Evolutionary conservation across 306 rosid genomes (phyloP), one percentile per base, ranked within the genome.

Genomic region (Begonia loranthoides): DNA sequence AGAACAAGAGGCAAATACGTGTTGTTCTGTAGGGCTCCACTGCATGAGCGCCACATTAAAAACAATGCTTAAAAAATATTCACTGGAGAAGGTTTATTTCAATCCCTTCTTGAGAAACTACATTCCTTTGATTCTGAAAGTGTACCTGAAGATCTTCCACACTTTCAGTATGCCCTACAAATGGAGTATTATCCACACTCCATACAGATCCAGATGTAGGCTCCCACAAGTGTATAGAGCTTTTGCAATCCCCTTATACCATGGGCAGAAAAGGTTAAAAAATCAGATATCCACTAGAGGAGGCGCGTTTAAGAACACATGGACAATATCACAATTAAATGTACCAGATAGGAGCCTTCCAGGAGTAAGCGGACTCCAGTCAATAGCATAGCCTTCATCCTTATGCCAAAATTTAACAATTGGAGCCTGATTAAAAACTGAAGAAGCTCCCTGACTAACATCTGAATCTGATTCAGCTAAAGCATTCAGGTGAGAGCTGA

Each of bases 131-230:
- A 43, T 49, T 45, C 45, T 17, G 62, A 40, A 38, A 43, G 55
- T 65, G 46, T 72, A 90, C 95, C 61, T 90, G 99, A 58, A 90
- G 64, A 82, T 90, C 99, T 75, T 90, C 99, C 9, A 90, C 86
- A 54, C 99, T 90, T 49, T 73, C 82, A 34, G 77, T 49, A 66
- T 90, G 95, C 28, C 94, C 99, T 50, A 58, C 19, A 67, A 77
- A 88, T 3, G 97, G 87, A 68, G 74, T 61, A 14, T 60, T 45
- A 61, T 80, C 80, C 64, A 90, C 68, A 64, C 78, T 76, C 94
- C 99, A 90, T 33, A 95, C 41, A 38, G 76, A 59, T 54, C 67
- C 77, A 63, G 86, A 80, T 52, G 90, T 50, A 16, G 95, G 97
- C 67, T 85, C 94, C 97, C 97, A 90, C 49, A 90, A 57, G 76